phyloP scores from a whole-genome alignment of 2,329 filamentous ascomycete species.

The Curvularia sp. region DNA sequence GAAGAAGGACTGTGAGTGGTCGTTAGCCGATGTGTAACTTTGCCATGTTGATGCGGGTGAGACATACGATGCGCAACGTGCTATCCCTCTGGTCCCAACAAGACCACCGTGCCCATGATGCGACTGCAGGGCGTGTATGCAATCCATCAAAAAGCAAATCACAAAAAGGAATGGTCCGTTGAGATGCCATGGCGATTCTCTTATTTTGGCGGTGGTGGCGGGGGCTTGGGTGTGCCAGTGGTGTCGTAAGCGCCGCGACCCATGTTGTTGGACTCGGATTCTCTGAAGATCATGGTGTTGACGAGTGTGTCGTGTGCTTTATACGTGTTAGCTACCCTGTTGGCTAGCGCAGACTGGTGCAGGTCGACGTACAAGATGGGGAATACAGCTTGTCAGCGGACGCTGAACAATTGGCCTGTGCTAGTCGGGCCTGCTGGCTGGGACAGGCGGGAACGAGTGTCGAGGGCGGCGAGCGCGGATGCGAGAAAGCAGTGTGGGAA shows the following conservation, averaged over 20 bases:
- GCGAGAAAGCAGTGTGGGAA: slow-evolving; percentile 19
- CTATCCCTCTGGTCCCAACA: slow-evolving; percentile 46
- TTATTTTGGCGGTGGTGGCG: slow-evolving; percentile 53
- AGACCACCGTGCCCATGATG: slow-evolving; percentile 17
- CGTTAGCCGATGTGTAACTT: not conserved
- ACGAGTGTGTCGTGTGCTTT: slow-evolving; percentile 37
- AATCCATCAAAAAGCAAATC: slow-evolving; percentile 1
- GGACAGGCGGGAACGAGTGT: slow-evolving; percentile 28
- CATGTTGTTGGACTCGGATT: slow-evolving; percentile 55
- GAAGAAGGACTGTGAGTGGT: not conserved
- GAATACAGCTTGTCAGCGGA: slow-evolving; percentile 28
- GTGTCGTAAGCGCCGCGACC: slow-evolving; percentile 60
- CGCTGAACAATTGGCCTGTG: slow-evolving; percentile 35
- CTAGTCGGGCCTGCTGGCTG: slow-evolving; percentile 13
- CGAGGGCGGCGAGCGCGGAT: slow-evolving; percentile 24
- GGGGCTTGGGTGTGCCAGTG: slow-evolving; percentile 58
- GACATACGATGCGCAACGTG: slow-evolving; percentile 46
- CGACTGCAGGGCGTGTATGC: not conserved
- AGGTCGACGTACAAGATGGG: slow-evolving; percentile 31
- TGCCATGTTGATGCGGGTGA: slow-evolving; percentile 15
- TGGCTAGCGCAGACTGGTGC: slow-evolving; percentile 17
- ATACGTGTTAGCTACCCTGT: slow-evolving; percentile 41
- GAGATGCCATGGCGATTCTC: slow-evolving; percentile 7
- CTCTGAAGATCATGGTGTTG: slow-evolving; percentile 54
- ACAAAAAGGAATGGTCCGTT: slow-evolving; percentile 13